Base-by-base conservation (phyloP, 2,329 filamentous ascomycete genomes). In the Ceratocystis lukuohia region DNA sequence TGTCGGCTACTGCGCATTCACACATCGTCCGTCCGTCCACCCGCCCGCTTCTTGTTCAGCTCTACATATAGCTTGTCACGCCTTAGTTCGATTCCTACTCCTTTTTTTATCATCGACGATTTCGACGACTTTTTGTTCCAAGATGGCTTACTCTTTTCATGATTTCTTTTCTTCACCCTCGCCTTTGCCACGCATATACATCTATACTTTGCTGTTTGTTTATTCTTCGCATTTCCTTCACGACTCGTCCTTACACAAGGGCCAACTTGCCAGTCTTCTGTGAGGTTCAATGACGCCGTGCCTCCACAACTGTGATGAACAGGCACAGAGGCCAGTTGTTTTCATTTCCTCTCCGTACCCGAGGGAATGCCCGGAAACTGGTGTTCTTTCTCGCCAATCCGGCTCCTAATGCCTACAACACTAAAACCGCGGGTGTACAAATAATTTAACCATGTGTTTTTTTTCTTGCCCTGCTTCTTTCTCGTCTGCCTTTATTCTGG, bases 381-480 rank as follows among this genome's bases (percentile, higher is more conserved):
- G 17, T 7, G 12, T 37, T 15, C 7, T 7, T n/a, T 10, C 30
- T 44, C 15, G 37, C 28, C 46, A 22, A 17, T 44, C 45, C 37
- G 57, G 22, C n/a, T 45, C 57, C 41, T 66, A 53, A 22, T 41
- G 56, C 33, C 28, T 59, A 37, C 56, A 59, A 59, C 33, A 50
- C n/a, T 30, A 44, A 28, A 30, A 17, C 5, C 15, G 15, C 41
- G 28, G 50, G 44, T 10, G 17, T 65, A 28, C 41, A 25, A 59
- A 46, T 30, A 45, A 37, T 44, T 46, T 37, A 41, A 33, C 37
- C 46, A 57, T 17, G 45, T n/a, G 30, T 50, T 33, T 59, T 17
- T 48, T 63, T 66, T 66, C n/a, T 25, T 33, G 62, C 53, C 15
- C 28, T 50, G 8, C 15, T 53, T 53, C 45, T 20, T 53, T 53